Evolutionary conservation across 805 yeast species (phyloP), one percentile per base, ranked within the genome.

Genomic region (Hanseniaspora lindneri): DNA sequence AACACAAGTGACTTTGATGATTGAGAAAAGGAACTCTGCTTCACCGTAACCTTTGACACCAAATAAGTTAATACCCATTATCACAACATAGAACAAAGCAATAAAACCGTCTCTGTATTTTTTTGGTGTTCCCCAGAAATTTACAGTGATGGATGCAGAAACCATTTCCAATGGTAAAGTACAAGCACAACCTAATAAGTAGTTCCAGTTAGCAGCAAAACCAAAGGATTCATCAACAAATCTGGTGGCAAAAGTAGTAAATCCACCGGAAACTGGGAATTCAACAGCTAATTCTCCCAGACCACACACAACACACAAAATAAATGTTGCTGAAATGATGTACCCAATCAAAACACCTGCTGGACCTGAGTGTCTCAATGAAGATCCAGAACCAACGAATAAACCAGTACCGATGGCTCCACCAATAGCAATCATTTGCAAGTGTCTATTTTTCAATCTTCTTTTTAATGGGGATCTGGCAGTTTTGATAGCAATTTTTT

Each of bases 381-480:
- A 76, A 11, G 67, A 65, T 53, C 85, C 86, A 21, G 83, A 72
- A 58, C 85, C 84, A 44, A 83, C 80, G 54, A 83, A 76, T 49
- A 83, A 66, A 60, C 92, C 94, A 27, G 84, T 77, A 62, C 87
- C 86, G 53, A 80, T 77, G 53, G 79, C 72, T 56, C 84, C 83
- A 53, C 83, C 86, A 47, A 80, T 71, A 32, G 85, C 80, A 52
- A 79, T 75, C 79, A 79, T 74, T 61, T 76, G 81, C 66, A 66
- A 68, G 64, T 63, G 75, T 66, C 82, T 72, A 39, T 67, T 63
- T 55, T 75, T 76, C 57, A 77, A 62, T 13, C 72, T 66, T 54
- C 74, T 70, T 41, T 73, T 66, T 52, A 81, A 66, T 2, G 83
- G 87, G 4, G 83, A 67, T 51, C 69, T 67, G 20, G 81, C 78